Evolutionary conservation across 768 basidiomycete genomes (phyloP), one percentile per base, ranked within the genome.

Genomic region (Suillus variegatus): DNA sequence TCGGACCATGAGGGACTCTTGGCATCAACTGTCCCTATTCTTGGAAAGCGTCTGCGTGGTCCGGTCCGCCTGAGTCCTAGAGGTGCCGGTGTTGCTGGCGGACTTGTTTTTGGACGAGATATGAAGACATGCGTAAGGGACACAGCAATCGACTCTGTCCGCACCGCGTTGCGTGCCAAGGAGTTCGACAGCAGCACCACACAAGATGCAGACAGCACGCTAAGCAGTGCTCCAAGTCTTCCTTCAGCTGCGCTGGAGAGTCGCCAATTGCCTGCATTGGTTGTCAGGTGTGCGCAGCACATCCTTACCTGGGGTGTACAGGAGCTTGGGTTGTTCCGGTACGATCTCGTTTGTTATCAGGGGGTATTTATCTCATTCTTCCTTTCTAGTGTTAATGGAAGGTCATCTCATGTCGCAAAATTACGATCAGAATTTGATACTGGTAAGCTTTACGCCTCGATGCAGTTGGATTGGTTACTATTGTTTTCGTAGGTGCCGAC

Each of bases 251-350:
- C 76, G 16, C 67, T 89, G 65, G 87, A 88, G 72, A 75, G 73
- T 60, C 80, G 87, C 52, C 76, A 77, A 70, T 69, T 95, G 47
- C 92, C 94, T 49, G 93, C 92, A 0, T 78, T 95, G 28, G 87
- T 94, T 35, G 87, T 91, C 60, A 82, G 94, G 64, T 95, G 93
- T 75, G 88, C 90, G 4, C 91, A 95, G 72, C 93, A 95, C 78
- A 72, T 95, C 63, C 77, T 92, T 72, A 78, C 84, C 28, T 95
- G 94, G 92, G 93, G 94, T 55, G 77, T 94, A 14, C 86, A 92
- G 73, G 93, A 95, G 74, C 92, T 94, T 75, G 93, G 93, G 4
- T 78, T 95, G 52, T 95, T 95, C 75, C 85, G 93, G 93, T 92
- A 71, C 70, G 88, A 77, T 38, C n/a, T 60, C 52, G 8, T 10